Conservation (phyloP, 2,329 filamentous ascomycete species). For the Colletotrichum horii region DNA sequence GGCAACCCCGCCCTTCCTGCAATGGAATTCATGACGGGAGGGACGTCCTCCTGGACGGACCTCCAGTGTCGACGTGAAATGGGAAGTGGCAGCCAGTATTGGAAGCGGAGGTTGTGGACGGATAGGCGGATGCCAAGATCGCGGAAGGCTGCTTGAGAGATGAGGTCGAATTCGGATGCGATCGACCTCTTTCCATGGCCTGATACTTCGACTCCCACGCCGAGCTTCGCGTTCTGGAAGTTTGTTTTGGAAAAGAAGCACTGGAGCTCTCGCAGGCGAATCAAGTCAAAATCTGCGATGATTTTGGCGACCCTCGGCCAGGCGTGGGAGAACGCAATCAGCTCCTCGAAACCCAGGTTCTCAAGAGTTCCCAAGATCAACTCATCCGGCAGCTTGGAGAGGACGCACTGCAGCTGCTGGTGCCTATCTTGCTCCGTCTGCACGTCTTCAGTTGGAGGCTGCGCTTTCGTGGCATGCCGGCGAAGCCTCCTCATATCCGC, state of each 20-base stretch:
- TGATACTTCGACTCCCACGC: slow-evolving; percentile 42
- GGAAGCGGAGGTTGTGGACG: slow-evolving; percentile 45
- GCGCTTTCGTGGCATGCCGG: not conserved
- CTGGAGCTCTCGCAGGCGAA: slow-evolving; percentile 49
- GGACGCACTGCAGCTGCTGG: not conserved
- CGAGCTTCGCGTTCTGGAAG: slow-evolving; percentile 42
- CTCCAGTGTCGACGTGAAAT: slow-evolving; percentile 51
- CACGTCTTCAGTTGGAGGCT: not conserved
- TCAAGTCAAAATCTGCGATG: slow-evolving; percentile 37
- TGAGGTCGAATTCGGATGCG: slow-evolving; percentile 53
- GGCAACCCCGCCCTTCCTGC: slow-evolving; percentile 22
- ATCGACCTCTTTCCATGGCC: slow-evolving; percentile 31
- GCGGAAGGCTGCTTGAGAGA: slow-evolving; percentile 46
- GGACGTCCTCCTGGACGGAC: slow-evolving; percentile 28
- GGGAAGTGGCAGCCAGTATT: slow-evolving; percentile 51
- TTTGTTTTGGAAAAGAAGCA: slow-evolving; percentile 51
- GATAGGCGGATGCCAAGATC: slow-evolving; percentile 41
- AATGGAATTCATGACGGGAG: slow-evolving; percentile 30
- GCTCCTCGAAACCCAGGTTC: slow-evolving; percentile 37
- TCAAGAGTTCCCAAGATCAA: slow-evolving; percentile 40
- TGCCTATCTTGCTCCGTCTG: slow-evolving; percentile 26
- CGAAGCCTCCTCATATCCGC: not conserved
- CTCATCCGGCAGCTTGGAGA: slow-evolving; percentile 40
- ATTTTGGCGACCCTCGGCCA: slow-evolving; percentile 38
- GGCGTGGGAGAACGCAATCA: slow-evolving; percentile 40